Conservation (phyloP, 257 asterid genomes). For the Forsythia viridissima region DNA sequence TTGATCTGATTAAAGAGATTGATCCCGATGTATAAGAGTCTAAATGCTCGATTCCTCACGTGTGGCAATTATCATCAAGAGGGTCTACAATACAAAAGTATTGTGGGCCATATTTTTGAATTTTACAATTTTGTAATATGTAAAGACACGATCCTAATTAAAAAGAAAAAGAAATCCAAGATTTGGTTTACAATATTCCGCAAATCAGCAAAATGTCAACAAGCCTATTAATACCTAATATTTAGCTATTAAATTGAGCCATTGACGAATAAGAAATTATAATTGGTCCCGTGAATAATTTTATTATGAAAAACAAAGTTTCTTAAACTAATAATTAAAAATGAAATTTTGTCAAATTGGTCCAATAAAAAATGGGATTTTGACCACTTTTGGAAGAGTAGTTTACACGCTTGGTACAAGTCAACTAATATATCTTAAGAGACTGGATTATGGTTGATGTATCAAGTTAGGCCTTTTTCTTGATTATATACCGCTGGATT, state of each 20-base stretch:
- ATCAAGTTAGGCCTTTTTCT: conserved; percentile 26
- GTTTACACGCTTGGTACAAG: conserved; percentile 41
- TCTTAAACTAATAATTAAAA: conserved; percentile 36
- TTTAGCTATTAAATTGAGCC: not conserved
- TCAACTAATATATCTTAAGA: conserved; percentile 30
- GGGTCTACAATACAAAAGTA: too few relatives aligned
- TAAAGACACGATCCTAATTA: not conserved
- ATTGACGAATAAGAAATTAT: not conserved
- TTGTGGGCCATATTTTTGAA: too few relatives aligned
- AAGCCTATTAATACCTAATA: not conserved
- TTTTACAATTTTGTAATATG: not conserved
- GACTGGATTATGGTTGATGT: conserved; percentile 30
- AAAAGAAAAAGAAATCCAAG: not conserved
- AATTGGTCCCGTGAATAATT: too few relatives aligned
- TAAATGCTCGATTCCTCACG: too few relatives aligned
- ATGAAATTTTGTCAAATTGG: conserved; percentile 18
- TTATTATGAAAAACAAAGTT: conserved; percentile 21
- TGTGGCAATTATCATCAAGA: too few relatives aligned
- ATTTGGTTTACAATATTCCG: not conserved
- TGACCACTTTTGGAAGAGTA: conserved; percentile 36
- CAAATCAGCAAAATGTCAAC: not conserved
- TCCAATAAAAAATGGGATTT: conserved; percentile 2
- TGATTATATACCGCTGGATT: conserved; percentile 22
- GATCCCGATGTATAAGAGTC: too few relatives aligned
- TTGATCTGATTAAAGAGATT: too few relatives aligned